phyloP scores from a whole-genome alignment of 148 eudicot genomes.

The Linanthus parryae region DNA sequence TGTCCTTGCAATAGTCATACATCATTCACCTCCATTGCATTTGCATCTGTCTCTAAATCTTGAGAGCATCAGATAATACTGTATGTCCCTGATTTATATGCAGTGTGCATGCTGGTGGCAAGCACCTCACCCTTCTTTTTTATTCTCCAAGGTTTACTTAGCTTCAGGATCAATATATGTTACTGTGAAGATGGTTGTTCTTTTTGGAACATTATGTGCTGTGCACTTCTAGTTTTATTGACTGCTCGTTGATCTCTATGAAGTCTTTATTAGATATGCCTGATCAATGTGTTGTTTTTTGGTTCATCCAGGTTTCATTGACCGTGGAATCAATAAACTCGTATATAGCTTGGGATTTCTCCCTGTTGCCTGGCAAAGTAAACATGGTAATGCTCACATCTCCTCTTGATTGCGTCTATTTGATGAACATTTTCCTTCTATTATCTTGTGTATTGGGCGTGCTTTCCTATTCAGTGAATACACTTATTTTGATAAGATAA shows the following conservation, averaged over 20 bases:
- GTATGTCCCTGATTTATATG: too few relatives aligned
- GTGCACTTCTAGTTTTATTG: background rate
- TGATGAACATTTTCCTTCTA: background rate
- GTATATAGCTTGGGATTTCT: constrained; percentile 95
- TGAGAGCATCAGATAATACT: too few relatives aligned
- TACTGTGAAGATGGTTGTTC: too few relatives aligned
- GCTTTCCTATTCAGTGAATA: background rate
- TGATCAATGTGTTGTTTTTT: constrained; percentile 1
- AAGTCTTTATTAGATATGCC: background rate
- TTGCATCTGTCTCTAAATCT: too few relatives aligned
- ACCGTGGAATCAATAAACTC: constrained; percentile 81
- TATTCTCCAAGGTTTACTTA: too few relatives aligned
- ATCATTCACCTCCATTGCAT: too few relatives aligned
- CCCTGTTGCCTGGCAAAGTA: constrained; percentile 69
- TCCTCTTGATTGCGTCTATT: background rate
- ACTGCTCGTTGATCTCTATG: background rate
- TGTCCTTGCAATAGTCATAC: too few relatives aligned
- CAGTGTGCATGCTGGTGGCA: too few relatives aligned
- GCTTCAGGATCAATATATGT: too few relatives aligned
- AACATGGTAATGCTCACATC: constrained; percentile 47
- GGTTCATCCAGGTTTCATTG: constrained; percentile 56
- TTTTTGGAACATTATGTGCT: too few relatives aligned
- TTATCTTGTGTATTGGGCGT: background rate
- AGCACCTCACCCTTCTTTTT: too few relatives aligned
- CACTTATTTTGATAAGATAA: too few relatives aligned